phyloP scores from a whole-genome alignment of 805 yeast species.

The Tetrapisispora nanseiensis region DNA sequence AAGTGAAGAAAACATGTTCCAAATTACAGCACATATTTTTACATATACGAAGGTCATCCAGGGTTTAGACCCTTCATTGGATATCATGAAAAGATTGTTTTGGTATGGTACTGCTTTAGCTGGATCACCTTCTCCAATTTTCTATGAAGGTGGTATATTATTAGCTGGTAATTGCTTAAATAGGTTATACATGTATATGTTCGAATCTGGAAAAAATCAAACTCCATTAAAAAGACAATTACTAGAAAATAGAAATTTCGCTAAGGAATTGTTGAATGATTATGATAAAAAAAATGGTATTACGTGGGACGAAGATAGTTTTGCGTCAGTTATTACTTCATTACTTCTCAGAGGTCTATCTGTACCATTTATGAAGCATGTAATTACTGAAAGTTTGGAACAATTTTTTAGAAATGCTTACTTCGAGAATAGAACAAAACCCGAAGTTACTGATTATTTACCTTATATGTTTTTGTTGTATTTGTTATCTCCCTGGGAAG shows the following conservation, averaged over 20 bases:
- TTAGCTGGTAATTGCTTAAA: constrained; percentile 31
- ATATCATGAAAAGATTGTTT: constrained; percentile 25
- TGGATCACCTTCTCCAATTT: constrained; percentile 27
- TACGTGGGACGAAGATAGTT: constrained; percentile 34
- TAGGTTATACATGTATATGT: constrained; percentile 26
- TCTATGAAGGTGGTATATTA: constrained; percentile 34
- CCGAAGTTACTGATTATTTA: constrained; percentile 12
- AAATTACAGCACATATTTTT: constrained; percentile 31
- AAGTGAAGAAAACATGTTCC: constrained; percentile 24
- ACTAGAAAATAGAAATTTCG: constrained; percentile 32
- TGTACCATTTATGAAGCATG: constrained; percentile 44
- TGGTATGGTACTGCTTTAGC: constrained; percentile 31
- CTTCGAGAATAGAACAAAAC: constrained; percentile 23
- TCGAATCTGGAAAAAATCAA: constrained; percentile 23
- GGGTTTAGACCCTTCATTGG: constrained; percentile 30
- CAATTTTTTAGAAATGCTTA: constrained; percentile 36
- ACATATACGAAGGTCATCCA: constrained; percentile 33
- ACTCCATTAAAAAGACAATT: constrained; percentile 24
- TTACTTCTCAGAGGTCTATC: constrained; percentile 48
- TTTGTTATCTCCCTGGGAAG: constrained; percentile 31
- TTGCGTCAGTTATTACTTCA: constrained; percentile 42
- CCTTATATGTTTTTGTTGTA: constrained; percentile 30
- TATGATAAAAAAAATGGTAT: constrained; percentile 37
- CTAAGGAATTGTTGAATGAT: constrained; percentile 29
- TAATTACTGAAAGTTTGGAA: constrained; percentile 38